phyloP scores from a whole-genome alignment of 2,329 filamentous ascomycete species.

The Penicillium aurantiogriseum region DNA sequence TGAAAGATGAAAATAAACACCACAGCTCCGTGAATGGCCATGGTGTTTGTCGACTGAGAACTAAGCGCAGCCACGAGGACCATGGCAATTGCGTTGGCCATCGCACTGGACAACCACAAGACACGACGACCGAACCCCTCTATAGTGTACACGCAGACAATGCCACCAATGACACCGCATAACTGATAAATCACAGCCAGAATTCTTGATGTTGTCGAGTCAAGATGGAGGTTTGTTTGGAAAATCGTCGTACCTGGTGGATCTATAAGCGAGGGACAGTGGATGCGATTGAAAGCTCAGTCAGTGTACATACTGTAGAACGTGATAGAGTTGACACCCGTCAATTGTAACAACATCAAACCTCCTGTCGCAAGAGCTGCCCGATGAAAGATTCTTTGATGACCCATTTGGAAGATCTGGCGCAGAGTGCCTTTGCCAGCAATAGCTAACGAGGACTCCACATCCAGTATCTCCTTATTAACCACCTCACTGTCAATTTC shows the following conservation, averaged over 20 bases:
- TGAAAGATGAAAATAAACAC: conserved; percentile 61
- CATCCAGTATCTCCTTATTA: conserved; percentile 10
- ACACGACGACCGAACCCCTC: conserved; percentile 16
- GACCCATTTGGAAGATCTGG: conserved; percentile 18
- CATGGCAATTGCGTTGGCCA: conserved; percentile 14
- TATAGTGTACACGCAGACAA: conserved; percentile 17
- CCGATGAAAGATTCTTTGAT: conserved; percentile 17
- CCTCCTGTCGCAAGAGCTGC: conserved; percentile 10
- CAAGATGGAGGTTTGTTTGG: conserved; percentile 13
- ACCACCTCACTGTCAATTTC: background rate
- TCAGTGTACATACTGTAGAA: conserved; percentile 16
- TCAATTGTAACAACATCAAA: conserved; percentile 16
- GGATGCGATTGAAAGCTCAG: too few species aligned
- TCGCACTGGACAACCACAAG: conserved; percentile 13
- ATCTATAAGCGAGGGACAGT: background rate
- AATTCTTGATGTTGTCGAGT: conserved; percentile 12
- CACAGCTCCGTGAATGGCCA: conserved; percentile 38
- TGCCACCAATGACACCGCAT: conserved; percentile 11
- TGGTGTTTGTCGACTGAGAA: conserved; percentile 12
- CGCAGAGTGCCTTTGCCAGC: conserved; percentile 7
- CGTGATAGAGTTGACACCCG: conserved; percentile 15
- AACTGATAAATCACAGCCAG: conserved; percentile 16
- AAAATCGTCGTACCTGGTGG: conserved; percentile 18
- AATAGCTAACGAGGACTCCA: conserved; percentile 10
- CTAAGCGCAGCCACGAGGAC: conserved; percentile 14